Evolutionary conservation across 768 basidiomycete species (phyloP).

Genomic region (Dendrothele bispora): DNA sequence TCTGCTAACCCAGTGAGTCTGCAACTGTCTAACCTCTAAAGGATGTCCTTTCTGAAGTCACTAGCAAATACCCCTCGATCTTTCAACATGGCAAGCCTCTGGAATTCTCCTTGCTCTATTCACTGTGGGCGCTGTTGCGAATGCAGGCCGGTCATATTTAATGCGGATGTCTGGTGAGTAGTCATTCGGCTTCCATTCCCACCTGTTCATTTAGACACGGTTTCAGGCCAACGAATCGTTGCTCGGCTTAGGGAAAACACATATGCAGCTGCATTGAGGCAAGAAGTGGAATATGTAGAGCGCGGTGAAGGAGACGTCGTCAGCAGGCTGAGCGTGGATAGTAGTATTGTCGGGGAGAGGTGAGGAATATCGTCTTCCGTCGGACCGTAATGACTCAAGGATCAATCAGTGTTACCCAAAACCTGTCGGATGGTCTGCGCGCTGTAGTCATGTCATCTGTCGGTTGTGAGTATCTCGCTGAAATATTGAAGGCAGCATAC

Average conservation of each 20-base stretch:
- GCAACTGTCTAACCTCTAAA: neutral
- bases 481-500: neutral
- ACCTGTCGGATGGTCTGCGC: conserved; percentile 77
- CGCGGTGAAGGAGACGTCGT: conserved; percentile 91
- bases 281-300: conserved; percentile 94
- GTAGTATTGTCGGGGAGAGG: conserved; percentile 93
- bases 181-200: neutral
- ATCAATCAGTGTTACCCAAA: conserved; percentile 64
- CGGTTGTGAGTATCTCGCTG: conserved; percentile 62
- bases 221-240: conserved; percentile 82
- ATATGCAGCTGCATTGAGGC: conserved; percentile 79
- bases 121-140: conserved; percentile 84
- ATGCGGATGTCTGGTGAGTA: conserved; percentile 81
- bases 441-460: conserved; percentile 93
- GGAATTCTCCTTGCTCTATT: conserved; percentile 71
- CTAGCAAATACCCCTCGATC: conserved; percentile 76
- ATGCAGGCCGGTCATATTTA: conserved; percentile 77
- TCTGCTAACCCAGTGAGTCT: conserved; percentile 64
- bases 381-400: conserved; percentile 2
- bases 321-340: conserved; percentile 87
- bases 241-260: conserved; percentile 81
- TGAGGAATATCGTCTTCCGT: conserved; percentile 24
- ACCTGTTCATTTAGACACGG: neutral
- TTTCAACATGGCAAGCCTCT: conserved; percentile 82
- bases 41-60: conserved; percentile 1